phyloP scores from a whole-genome alignment of 179 eudicot genomes.

The Beta lomatogona region DNA sequence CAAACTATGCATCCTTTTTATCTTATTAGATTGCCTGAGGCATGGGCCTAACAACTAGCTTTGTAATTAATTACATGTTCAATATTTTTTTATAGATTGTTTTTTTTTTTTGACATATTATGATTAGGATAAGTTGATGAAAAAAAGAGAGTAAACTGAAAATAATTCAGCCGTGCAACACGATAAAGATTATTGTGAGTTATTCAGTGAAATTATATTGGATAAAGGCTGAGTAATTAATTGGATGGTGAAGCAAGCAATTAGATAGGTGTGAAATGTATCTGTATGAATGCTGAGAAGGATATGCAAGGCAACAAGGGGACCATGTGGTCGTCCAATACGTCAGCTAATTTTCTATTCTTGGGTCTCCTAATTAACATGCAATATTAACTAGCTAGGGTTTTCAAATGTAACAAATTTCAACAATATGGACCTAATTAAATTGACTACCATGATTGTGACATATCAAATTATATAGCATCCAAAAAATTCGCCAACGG shows the following conservation, averaged over 20 bases:
- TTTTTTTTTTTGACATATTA: no score
- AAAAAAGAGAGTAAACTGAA: no score
- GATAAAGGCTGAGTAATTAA: not conserved
- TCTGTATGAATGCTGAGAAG: conserved; percentile 21
- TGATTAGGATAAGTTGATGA: no score
- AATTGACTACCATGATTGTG: conserved; percentile 15
- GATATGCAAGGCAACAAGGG: conserved; percentile 26
- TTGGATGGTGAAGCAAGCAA: conserved; percentile 21
- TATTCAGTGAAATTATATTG: not conserved
- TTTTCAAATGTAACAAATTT: conserved; percentile 25
- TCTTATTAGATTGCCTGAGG: no score
- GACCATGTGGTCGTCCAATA: conserved; percentile 23
- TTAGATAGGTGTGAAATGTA: not conserved
- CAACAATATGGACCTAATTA: conserved; percentile 1
- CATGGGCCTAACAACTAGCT: no score
- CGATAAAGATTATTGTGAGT: conserved; percentile 7
- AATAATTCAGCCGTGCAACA: not conserved
- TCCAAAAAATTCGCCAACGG: conserved; percentile 17
- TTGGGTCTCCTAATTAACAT: conserved; percentile 23
- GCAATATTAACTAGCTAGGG: conserved; percentile 28
- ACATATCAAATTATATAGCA: conserved; percentile 10
- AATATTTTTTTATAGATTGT: no score
- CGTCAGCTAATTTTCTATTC: conserved; percentile 19
- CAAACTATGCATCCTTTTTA: no score
- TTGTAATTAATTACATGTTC: no score